phyloP scores from a whole-genome alignment of 352 stramenopile species.

The Pythium inflatum region DNA sequence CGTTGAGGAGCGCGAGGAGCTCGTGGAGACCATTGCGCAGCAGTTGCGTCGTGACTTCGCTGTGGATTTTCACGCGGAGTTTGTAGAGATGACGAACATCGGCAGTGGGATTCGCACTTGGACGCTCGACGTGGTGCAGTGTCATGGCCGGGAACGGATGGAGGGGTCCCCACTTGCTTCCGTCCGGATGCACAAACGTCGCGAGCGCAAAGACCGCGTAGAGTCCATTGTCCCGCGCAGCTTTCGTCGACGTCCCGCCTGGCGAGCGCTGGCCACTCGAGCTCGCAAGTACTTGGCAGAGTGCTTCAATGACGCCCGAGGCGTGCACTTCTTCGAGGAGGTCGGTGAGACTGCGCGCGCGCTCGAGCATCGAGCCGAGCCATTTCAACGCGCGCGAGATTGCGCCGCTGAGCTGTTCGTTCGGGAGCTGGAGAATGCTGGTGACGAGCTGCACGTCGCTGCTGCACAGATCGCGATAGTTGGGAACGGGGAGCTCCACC shows the following conservation, averaged over 20 bases:
- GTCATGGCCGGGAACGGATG: constrained; percentile 65
- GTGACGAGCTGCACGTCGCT: constrained; percentile 51
- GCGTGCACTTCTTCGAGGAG: constrained; percentile 62
- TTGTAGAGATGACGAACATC: constrained; percentile 61
- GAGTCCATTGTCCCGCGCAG: constrained; percentile 47
- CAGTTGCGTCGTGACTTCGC: constrained; percentile 65
- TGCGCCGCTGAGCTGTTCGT: constrained; percentile 31
- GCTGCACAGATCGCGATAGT: constrained; percentile 56
- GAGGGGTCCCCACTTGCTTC: constrained; percentile 52
- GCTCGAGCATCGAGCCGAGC: constrained; percentile 77
- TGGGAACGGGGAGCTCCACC: constrained; percentile 18
- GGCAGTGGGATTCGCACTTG: constrained; percentile 2
- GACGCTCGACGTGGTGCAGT: constrained; percentile 23
- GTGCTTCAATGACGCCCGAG: constrained; percentile 63
- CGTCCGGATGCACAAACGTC: constrained; percentile 73
- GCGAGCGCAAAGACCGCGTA: constrained; percentile 73
- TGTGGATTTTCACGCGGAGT: constrained; percentile 72
- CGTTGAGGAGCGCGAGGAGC: constrained; percentile 51
- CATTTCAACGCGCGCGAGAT: constrained; percentile 77
- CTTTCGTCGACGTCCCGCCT: constrained; percentile 50
- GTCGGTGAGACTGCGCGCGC: constrained; percentile 51
- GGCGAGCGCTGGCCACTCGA: constrained; percentile 54
- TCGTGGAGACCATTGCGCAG: constrained; percentile 52
- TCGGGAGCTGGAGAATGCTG: constrained; percentile 44
- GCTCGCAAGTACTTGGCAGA: constrained; percentile 59